These are phyloP conservation scores for Lecanicillium sp. DNA, from an alignment of 2,329 filamentous ascomycete genomes.

Conservation along the genomic window DNA sequence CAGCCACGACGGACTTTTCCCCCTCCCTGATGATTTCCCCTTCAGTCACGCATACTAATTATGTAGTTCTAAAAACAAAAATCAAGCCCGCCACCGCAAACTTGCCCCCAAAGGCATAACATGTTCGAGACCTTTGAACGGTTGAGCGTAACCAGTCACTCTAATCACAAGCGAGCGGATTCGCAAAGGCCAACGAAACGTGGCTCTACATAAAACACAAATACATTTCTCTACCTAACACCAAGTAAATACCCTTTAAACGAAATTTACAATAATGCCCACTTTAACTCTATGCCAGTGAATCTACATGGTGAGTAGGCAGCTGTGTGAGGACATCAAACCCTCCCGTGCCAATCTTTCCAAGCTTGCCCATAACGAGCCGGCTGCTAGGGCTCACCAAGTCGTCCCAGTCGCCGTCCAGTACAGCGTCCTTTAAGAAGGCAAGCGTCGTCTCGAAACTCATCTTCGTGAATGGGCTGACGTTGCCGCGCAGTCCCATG, in stretches of 20 bases:
- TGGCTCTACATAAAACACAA: too few species aligned
- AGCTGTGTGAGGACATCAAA: constrained; percentile 75
- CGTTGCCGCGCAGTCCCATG: constrained; percentile 75
- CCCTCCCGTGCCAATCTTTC: constrained; percentile 78
- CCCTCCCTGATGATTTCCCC: too few species aligned
- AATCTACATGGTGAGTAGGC: constrained; percentile 41
- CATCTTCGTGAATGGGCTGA: constrained; percentile 96
- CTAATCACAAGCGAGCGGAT: too few species aligned
- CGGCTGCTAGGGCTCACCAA: constrained; percentile 76
- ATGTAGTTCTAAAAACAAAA: too few species aligned
- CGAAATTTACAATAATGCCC: background rate
- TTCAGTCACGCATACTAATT: too few species aligned
- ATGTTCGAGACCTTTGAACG: too few species aligned
- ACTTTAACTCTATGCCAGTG: constrained; percentile 9
- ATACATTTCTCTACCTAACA: too few species aligned
- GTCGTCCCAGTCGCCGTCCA: constrained; percentile 86
- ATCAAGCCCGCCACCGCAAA: too few species aligned
- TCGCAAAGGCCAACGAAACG: too few species aligned
- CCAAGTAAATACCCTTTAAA: background rate
- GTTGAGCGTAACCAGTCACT: too few species aligned
- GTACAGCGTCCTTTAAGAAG: constrained; percentile 85
- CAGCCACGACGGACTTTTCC: too few species aligned
- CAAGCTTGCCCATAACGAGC: constrained; percentile 78
- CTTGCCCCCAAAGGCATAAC: too few species aligned
- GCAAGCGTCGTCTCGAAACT: constrained; percentile 96